A percentile compares a stretch with the other conserved stretches of the same genome.
phyloP scores from a whole-genome alignment of 169 alveolate genomes.

The Eimeria sp. region DNA sequence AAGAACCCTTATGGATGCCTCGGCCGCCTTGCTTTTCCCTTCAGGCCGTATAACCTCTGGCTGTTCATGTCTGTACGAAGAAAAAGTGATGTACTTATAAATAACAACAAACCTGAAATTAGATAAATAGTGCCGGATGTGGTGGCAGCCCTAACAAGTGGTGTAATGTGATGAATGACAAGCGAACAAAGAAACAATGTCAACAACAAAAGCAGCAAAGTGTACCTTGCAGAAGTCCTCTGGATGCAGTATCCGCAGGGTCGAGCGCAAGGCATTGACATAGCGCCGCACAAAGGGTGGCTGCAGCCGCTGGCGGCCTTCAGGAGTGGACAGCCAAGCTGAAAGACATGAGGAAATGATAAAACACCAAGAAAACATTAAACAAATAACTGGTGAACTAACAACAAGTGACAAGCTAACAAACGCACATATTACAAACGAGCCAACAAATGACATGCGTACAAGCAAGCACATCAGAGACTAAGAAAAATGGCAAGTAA shows the following conservation, averaged over 20 bases:
- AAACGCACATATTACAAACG: no score
- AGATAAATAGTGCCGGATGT: no score
- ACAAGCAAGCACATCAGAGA: neutral
- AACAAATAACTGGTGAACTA: no score
- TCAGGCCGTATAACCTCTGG: neutral
- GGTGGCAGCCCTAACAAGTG: neutral
- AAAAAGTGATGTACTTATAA: no score
- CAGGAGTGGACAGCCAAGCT: constrained; percentile 40
- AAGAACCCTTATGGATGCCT: neutral
- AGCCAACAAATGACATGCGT: neutral
- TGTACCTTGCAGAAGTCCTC: constrained; percentile 8
- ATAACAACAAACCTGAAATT: no score
- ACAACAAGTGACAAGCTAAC: no score
- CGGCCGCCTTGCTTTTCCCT: neutral
- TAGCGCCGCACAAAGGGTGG: constrained; percentile 3
- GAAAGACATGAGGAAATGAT: neutral
- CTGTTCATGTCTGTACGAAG: neutral
- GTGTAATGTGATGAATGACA: neutral
- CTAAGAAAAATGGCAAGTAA: neutral
- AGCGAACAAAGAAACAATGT: neutral
- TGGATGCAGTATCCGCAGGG: neutral
- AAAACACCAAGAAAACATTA: neutral
- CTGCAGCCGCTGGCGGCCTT: constrained; percentile 13
- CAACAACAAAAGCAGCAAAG: neutral
- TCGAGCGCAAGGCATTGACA: constrained; percentile 15